Percentiles rank a stretch among this genome's conserved stretches.
phyloP scores from a whole-genome alignment of 2,329 filamentous ascomycete genomes.

The Westerdykella aurantiaca region DNA sequence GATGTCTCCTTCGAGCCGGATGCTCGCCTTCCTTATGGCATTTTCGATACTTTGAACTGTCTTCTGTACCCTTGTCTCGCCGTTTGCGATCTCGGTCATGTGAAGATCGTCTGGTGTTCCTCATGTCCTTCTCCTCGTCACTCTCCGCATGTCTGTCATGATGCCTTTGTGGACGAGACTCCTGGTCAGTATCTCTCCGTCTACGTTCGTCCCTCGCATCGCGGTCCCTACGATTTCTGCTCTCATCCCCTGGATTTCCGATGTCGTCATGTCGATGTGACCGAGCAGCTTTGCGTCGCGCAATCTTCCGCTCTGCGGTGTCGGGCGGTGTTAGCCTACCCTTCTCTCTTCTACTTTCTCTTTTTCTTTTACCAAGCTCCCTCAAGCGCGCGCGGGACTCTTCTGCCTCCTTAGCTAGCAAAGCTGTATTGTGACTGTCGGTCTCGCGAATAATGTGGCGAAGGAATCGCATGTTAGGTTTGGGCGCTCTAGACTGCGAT shows the following conservation, averaged over 20 bases:
- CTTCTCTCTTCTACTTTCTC: conserved; percentile 12
- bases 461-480: conserved; percentile 87
- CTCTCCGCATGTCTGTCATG: neutral
- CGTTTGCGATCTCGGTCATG: conserved; percentile 11
- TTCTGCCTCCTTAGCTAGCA: conserved; percentile 76
- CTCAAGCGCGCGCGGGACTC: conserved; percentile 69
- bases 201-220: neutral
- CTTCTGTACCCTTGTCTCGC: conserved; percentile 4
- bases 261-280: neutral
- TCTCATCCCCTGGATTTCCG: conserved; percentile 9
- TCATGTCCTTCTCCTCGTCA: neutral
- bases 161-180: neutral
- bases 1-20: conserved; percentile 13
- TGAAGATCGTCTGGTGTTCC: conserved; percentile 14
- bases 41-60: neutral
- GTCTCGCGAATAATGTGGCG: conserved; percentile 83
- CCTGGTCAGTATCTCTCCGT: neutral
- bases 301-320: conserved; percentile 11
- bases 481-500: conserved; percentile 63
- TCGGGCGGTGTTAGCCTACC: conserved; percentile 21
- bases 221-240: conserved; percentile 1
- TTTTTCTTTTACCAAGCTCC: conserved; percentile 19
- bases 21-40: neutral
- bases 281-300: conserved; percentile 11
- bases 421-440: conserved; percentile 78